These are phyloP conservation scores for Ganoderma leucocontextum DNA, from an alignment of 1,284 basidiomycete genomes.

Conservation along the genomic window DNA sequence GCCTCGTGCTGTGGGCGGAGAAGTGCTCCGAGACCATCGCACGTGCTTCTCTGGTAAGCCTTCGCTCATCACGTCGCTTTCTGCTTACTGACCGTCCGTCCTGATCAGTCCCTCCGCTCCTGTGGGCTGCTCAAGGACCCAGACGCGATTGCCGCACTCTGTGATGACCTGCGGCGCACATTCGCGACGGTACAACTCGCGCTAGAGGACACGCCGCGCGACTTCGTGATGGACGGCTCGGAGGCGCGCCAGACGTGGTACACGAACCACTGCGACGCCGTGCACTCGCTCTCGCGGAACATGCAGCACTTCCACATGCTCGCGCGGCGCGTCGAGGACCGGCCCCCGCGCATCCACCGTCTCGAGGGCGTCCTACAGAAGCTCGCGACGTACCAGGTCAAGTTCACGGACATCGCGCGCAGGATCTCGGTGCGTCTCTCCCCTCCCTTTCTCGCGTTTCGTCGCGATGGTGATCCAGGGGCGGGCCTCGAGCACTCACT, in stretches of 20 bases:
- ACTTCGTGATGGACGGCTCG: constrained; percentile 22
- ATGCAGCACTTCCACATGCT: constrained; percentile 35
- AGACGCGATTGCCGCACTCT: constrained; percentile 29
- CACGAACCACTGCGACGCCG: constrained; percentile 33
- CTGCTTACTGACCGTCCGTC: not conserved
- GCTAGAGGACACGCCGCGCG: constrained; percentile 32
- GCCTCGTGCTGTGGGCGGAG: constrained; percentile 30
- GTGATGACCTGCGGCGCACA: constrained; percentile 26
- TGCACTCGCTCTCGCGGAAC: constrained; percentile 31
- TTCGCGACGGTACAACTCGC: constrained; percentile 29
- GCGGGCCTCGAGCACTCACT: not conserved
- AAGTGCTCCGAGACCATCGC: constrained; percentile 32
- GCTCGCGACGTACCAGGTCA: constrained; percentile 52
- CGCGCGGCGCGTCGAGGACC: constrained; percentile 30
- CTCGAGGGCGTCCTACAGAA: constrained; percentile 37
- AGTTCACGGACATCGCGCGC: constrained; percentile 36
- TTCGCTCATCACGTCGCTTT: not conserved
- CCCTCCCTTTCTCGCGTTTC: not conserved
- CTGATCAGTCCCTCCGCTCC: constrained; percentile 31
- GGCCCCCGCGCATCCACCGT: constrained; percentile 38
- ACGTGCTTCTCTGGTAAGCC: constrained; percentile 34
- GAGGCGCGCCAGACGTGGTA: constrained; percentile 33
- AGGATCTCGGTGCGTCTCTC: constrained; percentile 29
- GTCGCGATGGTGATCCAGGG: constrained; percentile 6
- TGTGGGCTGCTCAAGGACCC: constrained; percentile 34